Percentiles rank a stretch among this genome's conserved stretches.
These are phyloP conservation scores for Trichoderma breve DNA, from an alignment of 2,329 filamentous ascomycete genomes.

Conservation along the genomic window DNA sequence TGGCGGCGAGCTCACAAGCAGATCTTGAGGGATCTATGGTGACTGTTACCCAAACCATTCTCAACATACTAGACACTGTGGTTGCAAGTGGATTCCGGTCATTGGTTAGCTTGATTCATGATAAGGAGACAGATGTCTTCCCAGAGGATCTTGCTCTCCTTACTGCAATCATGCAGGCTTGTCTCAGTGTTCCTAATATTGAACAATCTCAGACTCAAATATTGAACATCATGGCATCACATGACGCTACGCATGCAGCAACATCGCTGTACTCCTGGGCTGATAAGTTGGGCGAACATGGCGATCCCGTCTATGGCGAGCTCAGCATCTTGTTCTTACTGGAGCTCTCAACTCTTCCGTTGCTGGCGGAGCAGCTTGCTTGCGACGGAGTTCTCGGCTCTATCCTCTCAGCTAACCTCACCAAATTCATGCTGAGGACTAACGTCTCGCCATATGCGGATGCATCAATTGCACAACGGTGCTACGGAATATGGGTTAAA, in stretches of 20 bases:
- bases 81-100: conserved; percentile 80
- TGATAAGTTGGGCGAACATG: conserved; percentile 72
- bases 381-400: conserved; percentile 80
- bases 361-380: conserved; percentile 85
- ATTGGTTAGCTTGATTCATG: conserved; percentile 78
- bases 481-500: conserved; percentile 87
- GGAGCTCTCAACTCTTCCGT: conserved; percentile 76
- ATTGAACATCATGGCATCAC: conserved; percentile 65
- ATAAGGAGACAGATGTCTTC: conserved; percentile 58
- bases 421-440: conserved; percentile 69
- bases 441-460: conserved; percentile 78
- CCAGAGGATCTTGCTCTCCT: conserved; percentile 84
- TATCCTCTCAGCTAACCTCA: conserved; percentile 74
- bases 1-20: conserved; percentile 33
- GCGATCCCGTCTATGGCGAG: conserved; percentile 90
- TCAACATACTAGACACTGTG: conserved; percentile 77
- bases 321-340: conserved; percentile 86
- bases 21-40: conserved; percentile 39
- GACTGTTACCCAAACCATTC: conserved; percentile 57
- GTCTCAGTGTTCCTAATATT: conserved; percentile 74
- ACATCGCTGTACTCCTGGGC: conserved; percentile 92
- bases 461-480: conserved; percentile 62
- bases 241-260: conserved; percentile 76
- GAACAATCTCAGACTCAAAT: conserved; percentile 70
- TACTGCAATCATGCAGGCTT: conserved; percentile 83